phyloP scores from a whole-genome alignment of 345 rosid genomes.

The Crucihimalaya himalaica region DNA sequence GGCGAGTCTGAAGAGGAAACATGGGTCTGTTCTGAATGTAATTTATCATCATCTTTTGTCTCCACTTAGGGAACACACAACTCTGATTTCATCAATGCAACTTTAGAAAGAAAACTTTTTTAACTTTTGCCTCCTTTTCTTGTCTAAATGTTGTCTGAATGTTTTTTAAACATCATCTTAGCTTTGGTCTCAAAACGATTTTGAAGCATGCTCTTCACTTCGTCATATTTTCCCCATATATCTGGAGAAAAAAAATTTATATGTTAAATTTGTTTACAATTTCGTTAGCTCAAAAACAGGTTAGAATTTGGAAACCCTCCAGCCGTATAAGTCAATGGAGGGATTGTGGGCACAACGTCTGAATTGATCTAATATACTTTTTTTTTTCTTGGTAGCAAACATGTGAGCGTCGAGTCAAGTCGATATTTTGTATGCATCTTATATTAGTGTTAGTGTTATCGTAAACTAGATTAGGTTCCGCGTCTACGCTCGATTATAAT shows the following conservation, averaged over 20 bases:
- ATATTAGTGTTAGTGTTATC: not conserved
- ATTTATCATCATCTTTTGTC: conserved; percentile 13
- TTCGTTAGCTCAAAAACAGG: not conserved
- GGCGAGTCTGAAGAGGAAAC: conserved; percentile 23
- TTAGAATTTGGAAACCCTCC: not conserved
- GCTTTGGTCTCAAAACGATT: not conserved
- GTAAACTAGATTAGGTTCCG: too few relatives aligned
- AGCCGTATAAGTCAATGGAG: conserved; percentile 4
- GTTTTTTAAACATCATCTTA: not conserved
- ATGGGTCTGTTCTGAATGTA: conserved; percentile 34
- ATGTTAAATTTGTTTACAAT: not conserved
- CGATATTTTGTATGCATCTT: conserved; percentile 1
- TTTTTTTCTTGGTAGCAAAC: not conserved
- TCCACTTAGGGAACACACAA: conserved; percentile 21
- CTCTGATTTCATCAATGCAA: conserved; percentile 24
- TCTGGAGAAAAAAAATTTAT: not conserved
- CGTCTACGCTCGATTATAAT: too few relatives aligned
- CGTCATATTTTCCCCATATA: not conserved
- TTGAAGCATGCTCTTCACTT: not conserved
- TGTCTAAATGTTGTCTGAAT: not conserved
- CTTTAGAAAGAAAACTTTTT: not conserved
- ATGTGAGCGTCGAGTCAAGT: conserved; percentile 18
- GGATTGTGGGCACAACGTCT: not conserved
- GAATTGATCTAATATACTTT: not conserved
- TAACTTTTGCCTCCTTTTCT: not conserved